phyloP scores from a whole-genome alignment of 2,329 filamentous ascomycete species.

The Dothideomycetidae sp. region DNA sequence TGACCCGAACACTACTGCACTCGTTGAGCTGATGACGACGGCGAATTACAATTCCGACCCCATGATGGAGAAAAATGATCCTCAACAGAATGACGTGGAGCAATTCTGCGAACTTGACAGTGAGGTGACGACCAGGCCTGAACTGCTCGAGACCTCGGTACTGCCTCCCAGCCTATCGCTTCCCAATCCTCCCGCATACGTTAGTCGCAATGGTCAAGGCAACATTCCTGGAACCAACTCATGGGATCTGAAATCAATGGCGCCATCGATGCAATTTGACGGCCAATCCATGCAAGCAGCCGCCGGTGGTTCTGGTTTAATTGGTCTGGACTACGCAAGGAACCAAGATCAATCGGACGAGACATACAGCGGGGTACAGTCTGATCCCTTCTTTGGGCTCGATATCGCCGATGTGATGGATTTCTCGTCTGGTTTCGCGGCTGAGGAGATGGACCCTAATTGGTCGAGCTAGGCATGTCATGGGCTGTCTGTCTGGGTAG shows the following conservation, averaged over 20 bases:
- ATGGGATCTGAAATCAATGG: background rate
- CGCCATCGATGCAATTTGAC: background rate
- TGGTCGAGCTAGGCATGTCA: constrained; percentile 14
- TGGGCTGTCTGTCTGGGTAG: too few species aligned
- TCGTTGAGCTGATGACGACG: too few species aligned
- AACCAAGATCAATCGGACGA: constrained; percentile 13
- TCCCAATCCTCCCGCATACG: background rate
- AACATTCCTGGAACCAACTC: background rate
- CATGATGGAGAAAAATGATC: too few species aligned
- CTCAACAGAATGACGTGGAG: too few species aligned
- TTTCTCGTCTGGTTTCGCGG: constrained; percentile 19
- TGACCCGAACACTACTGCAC: constrained; percentile 8
- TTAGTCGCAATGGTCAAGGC: background rate
- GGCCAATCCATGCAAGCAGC: constrained; percentile 8
- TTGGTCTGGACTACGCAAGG: constrained; percentile 13
- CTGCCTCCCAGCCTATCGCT: background rate
- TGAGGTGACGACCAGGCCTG: too few species aligned
- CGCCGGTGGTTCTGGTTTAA: constrained; percentile 13
- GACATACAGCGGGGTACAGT: constrained; percentile 7
- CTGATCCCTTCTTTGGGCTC: constrained; percentile 20
- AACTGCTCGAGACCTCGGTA: too few species aligned
- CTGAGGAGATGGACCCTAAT: constrained; percentile 14
- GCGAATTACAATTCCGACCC: too few species aligned
- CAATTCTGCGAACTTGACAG: too few species aligned
- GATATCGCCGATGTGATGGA: constrained; percentile 18